Evolutionary conservation across 2,329 filamentous ascomycete genomes (phyloP).

Genomic region (Colletotrichum destructivum): DNA sequence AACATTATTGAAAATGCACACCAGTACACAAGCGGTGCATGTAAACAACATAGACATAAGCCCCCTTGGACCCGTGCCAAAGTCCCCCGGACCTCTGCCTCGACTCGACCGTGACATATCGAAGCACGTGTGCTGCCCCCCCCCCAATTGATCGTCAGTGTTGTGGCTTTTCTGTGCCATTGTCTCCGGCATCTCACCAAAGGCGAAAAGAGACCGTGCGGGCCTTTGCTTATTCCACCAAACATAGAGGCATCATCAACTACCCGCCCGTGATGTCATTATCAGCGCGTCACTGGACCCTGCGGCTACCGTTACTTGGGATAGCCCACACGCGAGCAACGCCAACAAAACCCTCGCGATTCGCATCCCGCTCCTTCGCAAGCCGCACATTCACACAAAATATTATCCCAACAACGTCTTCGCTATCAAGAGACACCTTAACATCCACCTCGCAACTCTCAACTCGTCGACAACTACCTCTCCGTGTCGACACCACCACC

Average conservation of each 20-base stretch:
- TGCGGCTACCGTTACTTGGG: not conserved
- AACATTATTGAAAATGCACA: too few species aligned
- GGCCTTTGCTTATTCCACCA: slow-evolving; percentile 24
- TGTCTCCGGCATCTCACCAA: not conserved
- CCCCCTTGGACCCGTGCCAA: too few species aligned
- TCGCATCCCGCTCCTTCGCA: rapidly evolving
- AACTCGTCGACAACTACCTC: not conserved
- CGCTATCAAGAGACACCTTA: not conserved
- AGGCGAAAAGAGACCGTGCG: not conserved
- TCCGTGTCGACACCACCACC: not conserved
- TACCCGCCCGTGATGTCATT: slow-evolving; percentile 30
- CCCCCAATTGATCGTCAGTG: not conserved
- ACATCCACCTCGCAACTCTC: not conserved
- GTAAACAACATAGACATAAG: not conserved
- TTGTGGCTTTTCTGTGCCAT: not conserved
- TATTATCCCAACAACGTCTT: not conserved
- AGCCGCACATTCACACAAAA: not conserved
- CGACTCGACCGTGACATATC: not conserved
- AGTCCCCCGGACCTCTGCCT: not conserved
- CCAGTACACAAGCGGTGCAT: too few species aligned
- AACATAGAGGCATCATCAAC: slow-evolving; percentile 33
- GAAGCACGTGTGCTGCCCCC: not conserved
- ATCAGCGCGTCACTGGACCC: slow-evolving; percentile 16
- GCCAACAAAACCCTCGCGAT: not conserved
- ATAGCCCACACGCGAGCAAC: not conserved